A percentile compares a stretch with the other conserved stretches of the same genome.
phyloP scores from a whole-genome alignment of 2,329 filamentous ascomycete species.

The Colletotrichum filicis region DNA sequence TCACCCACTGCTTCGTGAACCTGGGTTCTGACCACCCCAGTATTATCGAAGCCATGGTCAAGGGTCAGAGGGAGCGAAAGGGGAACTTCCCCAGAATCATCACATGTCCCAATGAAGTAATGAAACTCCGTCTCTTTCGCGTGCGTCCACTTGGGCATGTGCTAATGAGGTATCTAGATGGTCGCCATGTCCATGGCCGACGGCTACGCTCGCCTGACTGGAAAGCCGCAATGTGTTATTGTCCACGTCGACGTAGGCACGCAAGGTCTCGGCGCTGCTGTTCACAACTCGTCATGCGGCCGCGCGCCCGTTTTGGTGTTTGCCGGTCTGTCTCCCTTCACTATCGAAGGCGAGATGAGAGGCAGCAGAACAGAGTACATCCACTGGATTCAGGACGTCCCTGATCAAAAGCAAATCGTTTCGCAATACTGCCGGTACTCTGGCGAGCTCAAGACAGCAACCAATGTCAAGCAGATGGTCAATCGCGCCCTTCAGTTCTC shows the following conservation, averaged over 20 bases:
- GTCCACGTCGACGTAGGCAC: slow-evolving; percentile 82
- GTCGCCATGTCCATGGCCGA: slow-evolving; percentile 82
- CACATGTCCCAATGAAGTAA: slow-evolving; percentile 79
- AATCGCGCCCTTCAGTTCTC: slow-evolving; percentile 83
- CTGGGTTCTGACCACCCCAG: slow-evolving; percentile 74
- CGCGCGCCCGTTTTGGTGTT: slow-evolving; percentile 78
- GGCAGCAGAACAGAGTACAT: slow-evolving; percentile 80
- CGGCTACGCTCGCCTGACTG: slow-evolving; percentile 75
- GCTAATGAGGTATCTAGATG: slow-evolving; percentile 61
- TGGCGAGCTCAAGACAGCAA: slow-evolving; percentile 80
- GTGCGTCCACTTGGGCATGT: not conserved
- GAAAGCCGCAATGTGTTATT: slow-evolving; percentile 76
- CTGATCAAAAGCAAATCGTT: slow-evolving; percentile 79
- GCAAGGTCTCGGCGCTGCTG: slow-evolving; percentile 76
- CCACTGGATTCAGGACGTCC: slow-evolving; percentile 82
- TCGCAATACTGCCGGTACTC: slow-evolving; percentile 83
- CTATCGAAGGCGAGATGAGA: slow-evolving; percentile 76
- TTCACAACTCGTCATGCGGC: slow-evolving; percentile 78
- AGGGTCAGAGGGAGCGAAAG: slow-evolving; percentile 72
- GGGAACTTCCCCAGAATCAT: slow-evolving; percentile 74
- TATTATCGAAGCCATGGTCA: slow-evolving; percentile 79
- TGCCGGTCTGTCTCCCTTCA: slow-evolving; percentile 77
- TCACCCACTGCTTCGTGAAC: slow-evolving; percentile 71
- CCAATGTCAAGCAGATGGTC: slow-evolving; percentile 86
- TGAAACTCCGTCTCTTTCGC: not conserved